Conservation (phyloP, 1,139 yeast genomes). For the Nakaseomyces uthaithaninus region DNA sequence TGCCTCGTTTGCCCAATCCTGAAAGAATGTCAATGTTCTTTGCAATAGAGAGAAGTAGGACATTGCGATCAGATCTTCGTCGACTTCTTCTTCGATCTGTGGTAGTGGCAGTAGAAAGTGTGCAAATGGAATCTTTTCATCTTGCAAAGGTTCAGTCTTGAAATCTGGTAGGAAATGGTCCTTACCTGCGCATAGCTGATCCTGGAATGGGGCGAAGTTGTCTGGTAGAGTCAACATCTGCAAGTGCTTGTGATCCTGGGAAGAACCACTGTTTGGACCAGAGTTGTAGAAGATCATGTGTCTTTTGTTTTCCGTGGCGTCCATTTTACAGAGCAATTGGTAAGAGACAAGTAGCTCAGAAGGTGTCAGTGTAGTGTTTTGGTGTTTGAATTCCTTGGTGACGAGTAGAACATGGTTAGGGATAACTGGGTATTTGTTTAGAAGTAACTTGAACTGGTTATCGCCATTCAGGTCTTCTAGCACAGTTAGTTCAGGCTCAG, state of each 20-base stretch:
- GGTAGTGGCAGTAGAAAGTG: conserved; percentile 72
- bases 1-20: conserved; percentile 40
- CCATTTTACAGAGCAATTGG: conserved; percentile 40
- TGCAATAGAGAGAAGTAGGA: conserved; percentile 64
- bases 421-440: conserved; percentile 81
- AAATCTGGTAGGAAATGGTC: conserved; percentile 47
- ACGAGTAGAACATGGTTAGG: conserved; percentile 71
- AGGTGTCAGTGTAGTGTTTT: conserved; percentile 62
- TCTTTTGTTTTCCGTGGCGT: conserved; percentile 31
- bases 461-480: conserved; percentile 42
- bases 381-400: conserved; percentile 65
- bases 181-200: conserved; percentile 40
- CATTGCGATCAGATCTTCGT: conserved; percentile 46
- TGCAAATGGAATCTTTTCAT: conserved; percentile 61
- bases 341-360: conserved; percentile 55
- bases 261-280: conserved; percentile 84
- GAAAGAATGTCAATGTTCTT: conserved; percentile 57
- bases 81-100: conserved; percentile 36
- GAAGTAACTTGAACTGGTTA: conserved; percentile 51
- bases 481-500: conserved; percentile 69
- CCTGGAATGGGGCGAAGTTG: conserved; percentile 54
- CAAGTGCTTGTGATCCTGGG: conserved; percentile 86
- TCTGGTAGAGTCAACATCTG: conserved; percentile 73
- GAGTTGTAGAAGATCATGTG: conserved; percentile 81
- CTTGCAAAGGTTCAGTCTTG: conserved; percentile 52